phyloP scores from a whole-genome alignment of 2,329 filamentous ascomycete species.

The Ophiocordyceps camponoti-saundersi region DNA sequence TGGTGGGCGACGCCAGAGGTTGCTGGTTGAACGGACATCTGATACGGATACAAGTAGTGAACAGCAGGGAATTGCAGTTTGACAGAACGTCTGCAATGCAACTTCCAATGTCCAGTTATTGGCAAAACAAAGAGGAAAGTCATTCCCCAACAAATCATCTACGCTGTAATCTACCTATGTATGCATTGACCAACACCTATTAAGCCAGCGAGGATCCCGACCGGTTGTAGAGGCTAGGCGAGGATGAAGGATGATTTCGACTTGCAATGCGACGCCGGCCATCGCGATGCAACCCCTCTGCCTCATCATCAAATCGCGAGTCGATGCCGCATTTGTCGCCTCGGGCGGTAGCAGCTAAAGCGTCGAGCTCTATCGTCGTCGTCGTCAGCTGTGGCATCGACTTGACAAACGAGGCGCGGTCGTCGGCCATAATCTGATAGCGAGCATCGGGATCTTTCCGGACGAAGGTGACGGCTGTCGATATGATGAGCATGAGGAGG shows the following conservation, averaged over 20 bases:
- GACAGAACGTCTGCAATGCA: too few relatives aligned
- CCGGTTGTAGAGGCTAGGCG: constrained; percentile 65
- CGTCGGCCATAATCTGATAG: constrained; percentile 93
- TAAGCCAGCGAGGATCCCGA: constrained; percentile 40
- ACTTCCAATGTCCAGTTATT: too few relatives aligned
- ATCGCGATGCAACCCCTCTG: neutral
- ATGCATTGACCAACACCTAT: neutral
- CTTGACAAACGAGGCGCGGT: constrained; percentile 95
- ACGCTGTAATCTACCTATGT: neutral
- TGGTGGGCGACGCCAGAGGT: too few relatives aligned
- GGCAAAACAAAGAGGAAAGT: neutral
- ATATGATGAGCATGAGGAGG: constrained; percentile 55
- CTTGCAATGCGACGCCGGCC: neutral
- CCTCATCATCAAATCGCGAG: neutral
- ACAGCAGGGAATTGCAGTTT: too few relatives aligned
- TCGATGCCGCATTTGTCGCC: neutral
- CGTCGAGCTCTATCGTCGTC: neutral
- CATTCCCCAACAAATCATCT: neutral
- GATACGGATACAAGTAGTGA: too few relatives aligned
- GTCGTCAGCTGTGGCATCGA: constrained; percentile 25
- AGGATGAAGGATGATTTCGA: constrained; percentile 32
- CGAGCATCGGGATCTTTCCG: constrained; percentile 89
- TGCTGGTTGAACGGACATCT: too few relatives aligned
- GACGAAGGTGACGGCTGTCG: constrained; percentile 51
- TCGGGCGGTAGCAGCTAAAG: neutral